Base-by-base conservation (phyloP, 2,329 filamentous ascomycete genomes). In the Neonectria punicea region DNA sequence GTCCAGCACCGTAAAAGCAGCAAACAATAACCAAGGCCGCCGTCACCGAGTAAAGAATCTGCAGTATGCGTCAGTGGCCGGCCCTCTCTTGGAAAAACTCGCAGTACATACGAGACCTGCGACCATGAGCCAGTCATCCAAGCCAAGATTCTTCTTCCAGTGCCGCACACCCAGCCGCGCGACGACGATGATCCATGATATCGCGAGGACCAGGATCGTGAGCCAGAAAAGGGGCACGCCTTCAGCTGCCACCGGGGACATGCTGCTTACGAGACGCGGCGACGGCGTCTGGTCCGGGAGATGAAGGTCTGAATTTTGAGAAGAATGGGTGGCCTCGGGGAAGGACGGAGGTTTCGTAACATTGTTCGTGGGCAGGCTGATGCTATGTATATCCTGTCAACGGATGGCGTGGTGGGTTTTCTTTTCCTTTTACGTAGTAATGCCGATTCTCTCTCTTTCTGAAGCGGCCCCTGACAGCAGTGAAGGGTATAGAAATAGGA, bases 91-190 rank as follows among this genome's bases (percentile, higher is more conserved):
- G 4, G 20, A 5, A 4, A 9, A 3, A 2, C 2, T 9, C 6
- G 14, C 14, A 14, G 18, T 3, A 14, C 68, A 34, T 59, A 71
- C 70, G 5, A 73, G 53, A 1, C 70, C 70, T 10, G 9, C 34
- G 25, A 60, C 59, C 70, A 73, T 73, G 8, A 73, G 44, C 63
- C 69, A 71, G 58, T 73, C 70, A 28, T 73, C 70, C 36, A 72
- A 20, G 1, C 70, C 70, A 8, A 73, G 36, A 10, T 59, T 68
- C 3, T 58, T 53, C 14, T 58, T 73, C 65, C 63, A 71, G 60
- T 6, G 54, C n/a, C 69, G 61, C 7, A 70, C 67, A 16, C 18
- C 53, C 1, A 71, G 11, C 1, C 69, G 61, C 3, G 59, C 34
- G 2, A 22, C n/a, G 7, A 58, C 50, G 53, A 63, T 56, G 1